Evolutionary conservation across 2,329 filamentous ascomycete genomes (phyloP), one percentile per base, ranked within the genome.

Genomic region (Coniella vitis): DNA sequence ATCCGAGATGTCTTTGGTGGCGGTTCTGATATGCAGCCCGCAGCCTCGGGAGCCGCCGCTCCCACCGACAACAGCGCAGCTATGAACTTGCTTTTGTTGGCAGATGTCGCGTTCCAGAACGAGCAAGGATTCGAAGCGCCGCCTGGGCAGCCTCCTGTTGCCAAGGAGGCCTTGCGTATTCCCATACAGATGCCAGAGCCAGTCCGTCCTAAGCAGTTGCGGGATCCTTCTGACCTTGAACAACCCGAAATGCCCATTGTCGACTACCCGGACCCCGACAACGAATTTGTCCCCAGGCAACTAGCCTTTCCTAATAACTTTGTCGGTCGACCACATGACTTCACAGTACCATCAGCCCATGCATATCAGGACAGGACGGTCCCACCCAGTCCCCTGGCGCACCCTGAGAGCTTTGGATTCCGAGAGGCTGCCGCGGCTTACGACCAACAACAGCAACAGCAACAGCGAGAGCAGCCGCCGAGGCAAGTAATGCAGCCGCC

Each of bases 1-100:
- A 68, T 73, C 20, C 59, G 70, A 38, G 69, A 73, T 45, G 65
- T 71, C 5, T 70, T 72, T 45, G 66, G 63, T 3, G 60, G n/a
- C n/a, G n/a, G 59, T 37, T 58, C 58, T n/a, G 57, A 63, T 9
- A 53, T 66, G 7, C 52, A 58, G 7, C 55, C 59, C 12, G 47
- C 51, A n/a, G 44, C 45, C 16, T 19, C 54, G 21, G 44, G 55
- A 31, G 55, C 56, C 13, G 48, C 51, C 13, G 38, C 52, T 38
- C 25, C 14, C 12, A 5, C 21, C 31, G 44, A 51, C 17, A 41
- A 53, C 34, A 13, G 19, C 14, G 31, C 41, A 8, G 49, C 44
- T 4, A 42, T 41, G 35, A 40, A 38, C 8, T n/a, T 51, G 38
- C 14, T 39, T 40, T 4, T 43, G 35, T 17, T 53, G 37, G 48